Evolutionary conservation across 495 filamentous ascomycete genomes (phyloP), one percentile per base, ranked within the genome.

Genomic region (Xylaria longipes): DNA sequence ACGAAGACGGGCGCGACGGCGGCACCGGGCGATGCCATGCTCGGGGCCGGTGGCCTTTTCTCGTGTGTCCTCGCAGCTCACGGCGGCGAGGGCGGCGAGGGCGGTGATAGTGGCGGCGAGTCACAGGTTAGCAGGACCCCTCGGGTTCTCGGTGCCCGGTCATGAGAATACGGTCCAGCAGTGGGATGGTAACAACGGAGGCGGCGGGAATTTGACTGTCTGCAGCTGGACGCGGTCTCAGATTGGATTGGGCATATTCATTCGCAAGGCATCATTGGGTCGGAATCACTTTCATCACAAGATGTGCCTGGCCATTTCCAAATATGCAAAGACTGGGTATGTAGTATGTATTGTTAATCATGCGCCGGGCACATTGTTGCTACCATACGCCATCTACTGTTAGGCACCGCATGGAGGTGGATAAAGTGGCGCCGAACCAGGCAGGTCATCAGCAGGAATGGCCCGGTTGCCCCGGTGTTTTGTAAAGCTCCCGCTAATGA

Each of bases 11-110:
- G 60, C 5, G 37, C 37, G 22, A 63, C 12, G 25, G 73, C 65
- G 64, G 72, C 75, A 71, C 75, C 75, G 60, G 75, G 72, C 70
- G 75, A 73, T 65, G 75, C 75, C 77, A 79, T 79, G 5, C 39
- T 48, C 25, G 29, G 33, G 43, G 68, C 43, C 45, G 45, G 5
- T 15, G 43, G 29, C 57, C 50, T 45, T 31, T n/a, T 35, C 54
- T 50, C 22, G 39, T 3, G 46, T 37, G 57, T 62, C n/a, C 33
- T 45, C 22, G 56, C 31, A 27, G 12, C 29, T 22, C 22, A 12
- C 39, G 31, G 43, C 8, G 22, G 1, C 27, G 45, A 5, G 37
- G 37, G 29, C 20, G 5, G 15, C 15, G 31, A 27, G 27, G 25
- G 27, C 5, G 63, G 45, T 43, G 61, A 43, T 39, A 7, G 61